A percentile compares a stretch with the other conserved stretches of the same genome.
phyloP scores from a whole-genome alignment of 495 filamentous ascomycete species.

The Talaromyces trachyspermus region DNA sequence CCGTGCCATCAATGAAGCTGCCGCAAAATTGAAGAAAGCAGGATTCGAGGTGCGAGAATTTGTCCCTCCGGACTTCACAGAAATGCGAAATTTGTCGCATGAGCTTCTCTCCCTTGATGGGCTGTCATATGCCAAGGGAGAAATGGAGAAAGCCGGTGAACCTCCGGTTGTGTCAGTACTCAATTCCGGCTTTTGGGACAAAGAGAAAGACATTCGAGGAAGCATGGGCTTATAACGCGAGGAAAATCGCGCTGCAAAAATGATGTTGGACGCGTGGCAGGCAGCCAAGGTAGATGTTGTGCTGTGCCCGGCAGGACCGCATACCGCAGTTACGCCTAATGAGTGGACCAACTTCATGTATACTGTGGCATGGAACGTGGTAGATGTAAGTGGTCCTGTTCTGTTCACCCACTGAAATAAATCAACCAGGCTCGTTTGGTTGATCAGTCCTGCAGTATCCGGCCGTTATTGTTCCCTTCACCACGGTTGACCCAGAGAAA shows the following conservation, averaged over 20 bases:
- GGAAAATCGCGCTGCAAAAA: constrained; percentile 18
- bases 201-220: constrained; percentile 23
- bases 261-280: constrained; percentile 24
- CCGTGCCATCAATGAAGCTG: not conserved
- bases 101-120: constrained; percentile 28
- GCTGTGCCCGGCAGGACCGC: constrained; percentile 22
- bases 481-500: constrained; percentile 19
- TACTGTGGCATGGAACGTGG: constrained; percentile 25
- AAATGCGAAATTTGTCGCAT: constrained; percentile 14
- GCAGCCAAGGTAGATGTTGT: constrained; percentile 22
- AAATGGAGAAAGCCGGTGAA: constrained; percentile 22
- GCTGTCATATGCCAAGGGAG: constrained; percentile 21
- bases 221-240: constrained; percentile 23
- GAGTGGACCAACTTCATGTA: constrained; percentile 25
- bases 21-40: not conserved
- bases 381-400: constrained; percentile 19
- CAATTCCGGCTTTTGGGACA: constrained; percentile 23
- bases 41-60: not conserved
- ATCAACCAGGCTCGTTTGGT: not conserved
- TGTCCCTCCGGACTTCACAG: not conserved
- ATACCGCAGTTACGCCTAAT: constrained; percentile 19
- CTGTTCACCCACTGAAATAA: too few species aligned
- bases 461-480: constrained; percentile 22
- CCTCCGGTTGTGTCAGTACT: constrained; percentile 20
- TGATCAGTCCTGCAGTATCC: constrained; percentile 18